Evolutionary conservation across 345 rosid genomes (phyloP), one percentile per base, ranked within the genome.

Genomic region (Camelina hispida): DNA sequence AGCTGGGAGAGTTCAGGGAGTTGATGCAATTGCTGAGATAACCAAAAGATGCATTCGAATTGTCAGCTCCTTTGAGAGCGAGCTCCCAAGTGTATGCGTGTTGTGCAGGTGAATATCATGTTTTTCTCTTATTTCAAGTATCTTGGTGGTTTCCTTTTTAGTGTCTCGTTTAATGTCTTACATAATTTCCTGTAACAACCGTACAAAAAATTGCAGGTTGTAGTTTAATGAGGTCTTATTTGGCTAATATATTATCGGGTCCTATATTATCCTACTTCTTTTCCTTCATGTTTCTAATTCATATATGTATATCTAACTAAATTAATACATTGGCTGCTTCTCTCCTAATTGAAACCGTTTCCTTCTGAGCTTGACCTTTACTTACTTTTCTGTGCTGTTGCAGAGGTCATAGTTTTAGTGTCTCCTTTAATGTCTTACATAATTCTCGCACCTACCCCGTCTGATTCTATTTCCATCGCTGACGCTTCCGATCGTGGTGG

Each of bases 381-480:
- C 35, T 64, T 51, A 15, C n/a, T 68, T 52, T 70, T 46, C 60
- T 44, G 38, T 69, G 32, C 57, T 43, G 60, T 48, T 87, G 84
- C 90, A 92, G 99, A 66, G 86, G 87, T 30, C 87, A 85, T 78
- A 84, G 84, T 82, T 92, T 90, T 75, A 1, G 22, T n/a, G n/a
- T n/a, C n/a, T n/a, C n/a, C n/a, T n/a, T n/a, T n/a, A n/a, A n/a
- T n/a, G n/a, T n/a, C n/a, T n/a, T n/a, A n/a, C n/a, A n/a, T n/a
- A n/a, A n/a, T n/a, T n/a, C n/a, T n/a, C n/a, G n/a, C n/a, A n/a
- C 97, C 93, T 2, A 95, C 97, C 2, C 97, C 97, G 5, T 95
- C 99, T 4, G 98, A 94, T 78, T 84, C 96, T 15, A 84, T 91
- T 35, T 76, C 79, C 13, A 83, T 81, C 32, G 83, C 80, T 7